Conservation (phyloP, 2,329 filamentous ascomycete species). For the Phaeomoniella chlamydospora region DNA sequence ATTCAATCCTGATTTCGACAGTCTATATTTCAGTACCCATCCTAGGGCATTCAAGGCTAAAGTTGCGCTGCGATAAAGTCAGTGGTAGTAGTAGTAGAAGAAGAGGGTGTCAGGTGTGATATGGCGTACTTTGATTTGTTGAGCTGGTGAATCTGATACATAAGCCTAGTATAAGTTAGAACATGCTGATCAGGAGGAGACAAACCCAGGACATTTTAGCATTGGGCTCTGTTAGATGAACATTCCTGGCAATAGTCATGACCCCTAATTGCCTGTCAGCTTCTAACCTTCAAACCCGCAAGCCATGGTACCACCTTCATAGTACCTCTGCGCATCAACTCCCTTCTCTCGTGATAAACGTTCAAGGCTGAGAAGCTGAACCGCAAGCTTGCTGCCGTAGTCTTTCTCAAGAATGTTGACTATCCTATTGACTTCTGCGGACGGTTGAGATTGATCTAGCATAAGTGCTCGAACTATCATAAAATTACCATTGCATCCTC, state of each 20-base stretch:
- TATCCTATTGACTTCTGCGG: not conserved
- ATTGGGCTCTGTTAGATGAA: constrained; percentile 46
- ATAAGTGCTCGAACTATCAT: constrained; percentile 12
- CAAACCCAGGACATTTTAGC: constrained; percentile 39
- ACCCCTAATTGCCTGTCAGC: constrained; percentile 39
- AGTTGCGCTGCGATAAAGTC: constrained; percentile 1
- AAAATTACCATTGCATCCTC: no score
- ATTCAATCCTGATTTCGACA: constrained; percentile 34
- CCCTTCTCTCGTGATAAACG: constrained; percentile 31
- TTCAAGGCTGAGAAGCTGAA: constrained; percentile 55
- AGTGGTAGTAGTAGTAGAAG: not conserved
- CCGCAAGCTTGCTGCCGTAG: constrained; percentile 48
- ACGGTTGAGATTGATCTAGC: not conserved
- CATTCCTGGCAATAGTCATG: constrained; percentile 43
- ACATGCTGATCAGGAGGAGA: not conserved
- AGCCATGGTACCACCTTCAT: constrained; percentile 24
- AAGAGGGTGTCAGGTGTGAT: constrained; percentile 18
- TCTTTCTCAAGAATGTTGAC: constrained; percentile 17
- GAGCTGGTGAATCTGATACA: constrained; percentile 54
- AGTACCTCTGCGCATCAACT: constrained; percentile 24
- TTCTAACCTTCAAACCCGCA: constrained; percentile 24
- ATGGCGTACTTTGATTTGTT: constrained; percentile 37
- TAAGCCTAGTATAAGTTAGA: constrained; percentile 23
- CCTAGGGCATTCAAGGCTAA: constrained; percentile 37
- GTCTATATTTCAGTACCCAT: constrained; percentile 44